Percentiles rank a stretch among this genome's conserved stretches.
These are phyloP conservation scores for Ceratocystiopsis sp. DNA, from an alignment of 2,329 filamentous ascomycete genomes.

Conservation along the genomic window DNA sequence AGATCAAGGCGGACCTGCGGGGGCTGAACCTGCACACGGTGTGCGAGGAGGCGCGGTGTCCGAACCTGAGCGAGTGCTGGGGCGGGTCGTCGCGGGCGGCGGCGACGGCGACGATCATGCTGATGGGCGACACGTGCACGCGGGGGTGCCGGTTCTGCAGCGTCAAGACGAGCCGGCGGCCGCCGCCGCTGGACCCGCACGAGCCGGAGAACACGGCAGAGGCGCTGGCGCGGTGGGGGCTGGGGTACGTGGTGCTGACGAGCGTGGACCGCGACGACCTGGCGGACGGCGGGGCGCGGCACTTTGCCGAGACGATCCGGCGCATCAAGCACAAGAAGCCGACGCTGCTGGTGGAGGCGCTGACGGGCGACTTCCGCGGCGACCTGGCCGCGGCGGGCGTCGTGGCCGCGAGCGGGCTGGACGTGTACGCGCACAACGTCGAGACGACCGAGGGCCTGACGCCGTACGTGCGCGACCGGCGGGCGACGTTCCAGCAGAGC, in stretches of 20 bases:
- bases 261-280: conserved; percentile 89
- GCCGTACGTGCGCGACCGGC: conserved; percentile 73
- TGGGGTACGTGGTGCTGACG: conserved; percentile 92
- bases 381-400: conserved; percentile 73
- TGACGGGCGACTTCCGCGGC: conserved; percentile 78
- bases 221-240: conserved; percentile 77
- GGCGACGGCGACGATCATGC: conserved; percentile 95
- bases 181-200: conserved; percentile 74
- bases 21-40: conserved; percentile 87
- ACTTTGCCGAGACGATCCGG: conserved; percentile 87
- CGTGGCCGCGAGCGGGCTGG: conserved; percentile 74
- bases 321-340: conserved; percentile 80
- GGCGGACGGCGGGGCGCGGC: conserved; percentile 67
- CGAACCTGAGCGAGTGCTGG: conserved; percentile 98
- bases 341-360: conserved; percentile 60
- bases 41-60: conserved; percentile 92
- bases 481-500: conserved; percentile 79
- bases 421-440: conserved; percentile 94
- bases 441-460: conserved; percentile 89
- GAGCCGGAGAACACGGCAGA: conserved; percentile 96
- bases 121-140: conserved; percentile 98
- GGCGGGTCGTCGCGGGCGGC: conserved; percentile 75
- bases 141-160: conserved; percentile 92
- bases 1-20: conserved; percentile 83
- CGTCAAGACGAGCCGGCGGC: conserved; percentile 70